Evolutionary conservation across 371 early-diverging fungal genomes (phyloP).

Genomic region (Gilbertella persicaria): DNA sequence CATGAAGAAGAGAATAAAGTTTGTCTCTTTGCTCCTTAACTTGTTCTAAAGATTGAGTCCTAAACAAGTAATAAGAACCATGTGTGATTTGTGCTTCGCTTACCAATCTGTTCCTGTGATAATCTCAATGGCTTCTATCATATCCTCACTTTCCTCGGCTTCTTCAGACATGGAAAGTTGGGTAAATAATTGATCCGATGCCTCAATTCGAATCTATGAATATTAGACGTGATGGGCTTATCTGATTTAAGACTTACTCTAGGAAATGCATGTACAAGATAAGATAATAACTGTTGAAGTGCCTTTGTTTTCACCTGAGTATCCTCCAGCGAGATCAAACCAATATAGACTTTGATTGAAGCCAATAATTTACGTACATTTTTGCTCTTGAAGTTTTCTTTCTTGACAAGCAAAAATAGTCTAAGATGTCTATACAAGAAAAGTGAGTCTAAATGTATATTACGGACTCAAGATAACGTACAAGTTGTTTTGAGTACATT

Average conservation of each 20-base stretch:
- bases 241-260: constrained; percentile 31
- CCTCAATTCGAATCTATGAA: constrained; percentile 48
- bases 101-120: constrained; percentile 53
- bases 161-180: constrained; percentile 43
- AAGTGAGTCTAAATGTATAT: background rate
- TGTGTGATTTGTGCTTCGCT: no score
- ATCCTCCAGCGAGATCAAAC: constrained; percentile 31
- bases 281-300: constrained; percentile 48
- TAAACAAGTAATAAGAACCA: constrained; percentile 2
- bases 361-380: constrained; percentile 49
- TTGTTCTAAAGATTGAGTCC: constrained; percentile 29
- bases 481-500: constrained; percentile 39
- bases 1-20: constrained; percentile 35
- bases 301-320: constrained; percentile 37
- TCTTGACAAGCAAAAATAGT: constrained; percentile 27
- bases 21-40: constrained; percentile 36
- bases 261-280: constrained; percentile 55
- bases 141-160: constrained; percentile 28
- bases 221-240: background rate
- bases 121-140: constrained; percentile 44
- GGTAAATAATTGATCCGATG: constrained; percentile 54
- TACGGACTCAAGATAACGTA: constrained; percentile 26
- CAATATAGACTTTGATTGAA: constrained; percentile 50
- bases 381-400: constrained; percentile 41
- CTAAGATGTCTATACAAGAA: constrained; percentile 29